These are phyloP conservation scores for Candida awuae DNA, from an alignment of 805 yeast species.

Conservation along the genomic window DNA sequence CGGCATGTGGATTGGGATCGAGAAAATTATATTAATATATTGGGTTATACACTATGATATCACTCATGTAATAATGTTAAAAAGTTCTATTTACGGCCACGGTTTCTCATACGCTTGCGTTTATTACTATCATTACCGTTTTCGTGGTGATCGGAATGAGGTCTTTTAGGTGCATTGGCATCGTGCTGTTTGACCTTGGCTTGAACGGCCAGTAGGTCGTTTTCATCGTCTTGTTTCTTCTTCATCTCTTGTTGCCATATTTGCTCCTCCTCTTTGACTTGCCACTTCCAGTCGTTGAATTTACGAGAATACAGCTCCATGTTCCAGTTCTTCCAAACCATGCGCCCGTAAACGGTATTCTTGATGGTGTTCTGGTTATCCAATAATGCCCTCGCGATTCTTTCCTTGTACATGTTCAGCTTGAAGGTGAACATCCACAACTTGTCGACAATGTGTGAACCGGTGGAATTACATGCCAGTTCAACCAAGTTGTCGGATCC, in stretches of 20 bases:
- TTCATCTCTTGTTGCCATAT: slow-evolving; percentile 20
- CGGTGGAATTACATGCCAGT: slow-evolving; percentile 77
- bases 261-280: slow-evolving; percentile 46
- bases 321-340: slow-evolving; percentile 93
- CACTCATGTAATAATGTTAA: no score
- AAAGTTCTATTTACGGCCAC: slow-evolving; percentile 4
- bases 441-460: slow-evolving; percentile 83
- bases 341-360: slow-evolving; percentile 77
- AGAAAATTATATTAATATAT: no score
- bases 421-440: slow-evolving; percentile 73
- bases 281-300: slow-evolving; percentile 73
- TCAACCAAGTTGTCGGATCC: slow-evolving; percentile 56
- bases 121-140: background rate
- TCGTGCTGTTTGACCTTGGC: no score
- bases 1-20: no score
- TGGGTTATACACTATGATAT: no score
- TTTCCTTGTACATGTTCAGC: slow-evolving; percentile 77
- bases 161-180: no score
- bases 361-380: slow-evolving; percentile 61
- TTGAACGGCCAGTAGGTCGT: background rate
- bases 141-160: no score
- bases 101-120: background rate
- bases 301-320: slow-evolving; percentile 72
- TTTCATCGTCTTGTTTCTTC: slow-evolving; percentile 1
- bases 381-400: slow-evolving; percentile 63